Evolutionary conservation across 2,329 filamentous ascomycete species (phyloP).

Genomic region (Aspergillus felis): DNA sequence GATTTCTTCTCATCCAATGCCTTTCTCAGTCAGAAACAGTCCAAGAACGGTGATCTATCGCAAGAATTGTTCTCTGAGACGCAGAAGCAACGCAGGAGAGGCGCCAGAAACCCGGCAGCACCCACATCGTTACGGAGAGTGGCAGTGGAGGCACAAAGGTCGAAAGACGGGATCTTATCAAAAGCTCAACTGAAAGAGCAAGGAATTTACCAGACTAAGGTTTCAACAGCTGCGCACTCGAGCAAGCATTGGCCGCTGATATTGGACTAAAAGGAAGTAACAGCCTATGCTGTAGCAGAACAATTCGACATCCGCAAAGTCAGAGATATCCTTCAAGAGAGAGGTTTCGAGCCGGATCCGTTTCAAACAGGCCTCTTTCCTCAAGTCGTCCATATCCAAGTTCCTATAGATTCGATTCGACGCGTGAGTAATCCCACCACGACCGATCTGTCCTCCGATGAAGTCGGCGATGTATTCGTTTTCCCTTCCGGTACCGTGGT

Average conservation of each 20-base stretch:
- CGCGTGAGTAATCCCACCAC: conserved; percentile 41
- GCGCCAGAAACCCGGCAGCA: conserved; percentile 48
- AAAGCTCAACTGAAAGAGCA: conserved; percentile 40
- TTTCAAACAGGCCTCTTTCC: conserved; percentile 59
- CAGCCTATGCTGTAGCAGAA: conserved; percentile 65
- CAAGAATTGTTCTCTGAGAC: conserved; percentile 15
- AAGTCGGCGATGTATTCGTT: conserved; percentile 82
- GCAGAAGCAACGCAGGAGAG: conserved; percentile 46
- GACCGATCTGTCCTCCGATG: conserved; percentile 38
- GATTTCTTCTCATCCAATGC: conserved; percentile 66
- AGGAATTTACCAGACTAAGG: conserved; percentile 36
- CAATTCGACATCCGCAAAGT: conserved; percentile 59
- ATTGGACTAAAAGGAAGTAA: conserved; percentile 45
- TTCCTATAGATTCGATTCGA: conserved; percentile 45
- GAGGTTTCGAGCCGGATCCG: conserved; percentile 62
- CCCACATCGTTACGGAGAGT: conserved; percentile 79
- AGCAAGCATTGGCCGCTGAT: conserved; percentile 12
- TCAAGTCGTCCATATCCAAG: conserved; percentile 60
- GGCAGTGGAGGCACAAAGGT: conserved; percentile 75
- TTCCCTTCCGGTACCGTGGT: conserved; percentile 94
- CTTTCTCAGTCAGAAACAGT: conserved; percentile 44
- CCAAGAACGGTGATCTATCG: conserved; percentile 12
- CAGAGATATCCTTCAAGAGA: conserved; percentile 53
- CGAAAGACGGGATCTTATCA: conserved; percentile 49
- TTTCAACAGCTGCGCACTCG: conserved; percentile 9